A percentile compares a stretch with the other conserved stretches of the same genome.
These are phyloP conservation scores for Cadophora sp. DNA, from an alignment of 2,329 filamentous ascomycete genomes.

Conservation along the genomic window DNA sequence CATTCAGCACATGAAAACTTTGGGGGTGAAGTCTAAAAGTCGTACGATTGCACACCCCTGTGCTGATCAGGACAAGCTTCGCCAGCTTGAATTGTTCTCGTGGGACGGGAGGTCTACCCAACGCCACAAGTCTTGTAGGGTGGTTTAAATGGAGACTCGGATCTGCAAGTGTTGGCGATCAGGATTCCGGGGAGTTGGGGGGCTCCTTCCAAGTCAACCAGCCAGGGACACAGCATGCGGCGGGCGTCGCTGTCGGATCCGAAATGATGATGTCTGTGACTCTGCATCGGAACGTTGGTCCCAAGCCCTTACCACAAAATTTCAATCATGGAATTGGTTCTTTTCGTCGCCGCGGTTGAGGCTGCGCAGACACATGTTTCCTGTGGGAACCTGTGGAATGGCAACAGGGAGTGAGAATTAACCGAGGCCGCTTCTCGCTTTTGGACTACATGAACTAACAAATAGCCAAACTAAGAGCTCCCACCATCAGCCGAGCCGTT, in stretches of 20 bases:
- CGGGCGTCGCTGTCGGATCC: no score
- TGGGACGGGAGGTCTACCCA: not conserved
- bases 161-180: constrained; percentile 6
- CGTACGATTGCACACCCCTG: not conserved
- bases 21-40: not conserved
- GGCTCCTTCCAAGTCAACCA: not conserved
- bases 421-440: not conserved
- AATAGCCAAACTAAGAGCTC: not conserved
- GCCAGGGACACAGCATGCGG: no score
- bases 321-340: no score
- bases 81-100: not conserved
- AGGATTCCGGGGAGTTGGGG: not conserved
- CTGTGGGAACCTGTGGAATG: no score
- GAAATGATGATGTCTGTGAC: no score
- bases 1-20: not conserved
- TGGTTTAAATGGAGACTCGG: not conserved
- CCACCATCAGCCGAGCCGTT: constrained; percentile 4
- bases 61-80: constrained; percentile 13
- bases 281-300: no score
- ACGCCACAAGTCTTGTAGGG: not conserved
- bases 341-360: no score
- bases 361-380: no score
- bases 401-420: not conserved
- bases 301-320: no score
- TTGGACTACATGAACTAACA: not conserved